phyloP scores from a whole-genome alignment of 768 basidiomycete species.

The Tremella fuciformis region DNA sequence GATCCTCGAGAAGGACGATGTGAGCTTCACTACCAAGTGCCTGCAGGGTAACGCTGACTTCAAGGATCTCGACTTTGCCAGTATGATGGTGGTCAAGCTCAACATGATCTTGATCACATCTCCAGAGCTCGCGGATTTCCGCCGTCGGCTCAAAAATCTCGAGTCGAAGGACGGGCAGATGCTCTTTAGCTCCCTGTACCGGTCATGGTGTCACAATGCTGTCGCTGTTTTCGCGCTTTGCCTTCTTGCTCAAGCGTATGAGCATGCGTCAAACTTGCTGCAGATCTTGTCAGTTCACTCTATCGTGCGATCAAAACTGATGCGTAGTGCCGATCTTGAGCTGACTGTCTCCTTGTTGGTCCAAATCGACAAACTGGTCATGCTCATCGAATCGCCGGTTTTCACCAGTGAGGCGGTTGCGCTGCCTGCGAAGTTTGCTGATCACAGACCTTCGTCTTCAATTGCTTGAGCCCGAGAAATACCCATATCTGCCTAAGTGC shows the following conservation, averaged over 20 bases:
- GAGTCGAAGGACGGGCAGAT: constrained; percentile 98
- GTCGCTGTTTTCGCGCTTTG: constrained; percentile 96
- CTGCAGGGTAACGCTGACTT: not conserved
- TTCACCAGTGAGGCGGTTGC: constrained; percentile 73
- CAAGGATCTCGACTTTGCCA: constrained; percentile 95
- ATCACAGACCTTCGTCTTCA: constrained; percentile 66
- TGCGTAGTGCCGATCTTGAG: constrained; percentile 82
- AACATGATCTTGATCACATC: constrained; percentile 96
- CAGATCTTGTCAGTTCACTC: constrained; percentile 75
- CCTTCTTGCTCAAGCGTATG: constrained; percentile 94
- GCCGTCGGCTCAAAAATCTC: constrained; percentile 84
- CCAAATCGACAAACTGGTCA: constrained; percentile 95
- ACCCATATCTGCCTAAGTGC: constrained; percentile 95
- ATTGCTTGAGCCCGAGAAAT: constrained; percentile 91
- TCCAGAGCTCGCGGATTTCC: constrained; percentile 90
- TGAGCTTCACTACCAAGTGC: constrained; percentile 53
- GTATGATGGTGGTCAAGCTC: constrained; percentile 94
- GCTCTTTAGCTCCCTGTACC: constrained; percentile 85
- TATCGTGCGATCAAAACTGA: not conserved
- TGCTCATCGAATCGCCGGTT: constrained; percentile 95
- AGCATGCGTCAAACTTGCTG: constrained; percentile 93
- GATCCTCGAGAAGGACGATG: constrained; percentile 97
- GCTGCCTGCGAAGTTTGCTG: not conserved
- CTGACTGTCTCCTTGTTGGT: constrained; percentile 92
- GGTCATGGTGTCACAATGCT: constrained; percentile 98